Evolutionary conservation across 176 grass and related monocot genomes (phyloP).

Genomic region (Musa beccarii): DNA sequence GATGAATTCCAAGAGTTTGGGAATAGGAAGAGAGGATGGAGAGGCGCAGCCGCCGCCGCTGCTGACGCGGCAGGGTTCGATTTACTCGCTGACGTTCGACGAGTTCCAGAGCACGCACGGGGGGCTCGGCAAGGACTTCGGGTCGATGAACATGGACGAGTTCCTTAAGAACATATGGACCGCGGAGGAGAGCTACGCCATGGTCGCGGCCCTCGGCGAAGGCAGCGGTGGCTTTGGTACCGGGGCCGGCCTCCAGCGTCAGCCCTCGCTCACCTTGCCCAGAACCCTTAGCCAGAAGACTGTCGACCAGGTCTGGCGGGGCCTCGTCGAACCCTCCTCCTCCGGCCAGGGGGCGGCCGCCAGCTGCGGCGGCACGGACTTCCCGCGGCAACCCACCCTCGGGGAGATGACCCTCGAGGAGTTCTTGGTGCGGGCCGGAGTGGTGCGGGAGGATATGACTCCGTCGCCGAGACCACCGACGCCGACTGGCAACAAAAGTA

Average conservation of each 20-base stretch:
- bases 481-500: neutral
- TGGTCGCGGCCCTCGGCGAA: neutral
- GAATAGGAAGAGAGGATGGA: constrained; percentile 12
- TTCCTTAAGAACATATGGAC: constrained; percentile 74
- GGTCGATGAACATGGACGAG: constrained; percentile 94
- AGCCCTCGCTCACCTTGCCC: neutral
- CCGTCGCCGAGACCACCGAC: neutral
- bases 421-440: neutral
- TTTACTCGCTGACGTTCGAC: constrained; percentile 78
- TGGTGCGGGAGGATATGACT: neutral
- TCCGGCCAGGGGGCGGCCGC: neutral
- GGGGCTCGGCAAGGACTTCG: constrained; percentile 61
- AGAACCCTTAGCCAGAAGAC: neutral
- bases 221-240: too few relatives aligned
- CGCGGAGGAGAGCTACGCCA: constrained; percentile 42
- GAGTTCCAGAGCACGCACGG: constrained; percentile 64
- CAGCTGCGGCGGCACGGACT: neutral
- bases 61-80: constrained; percentile 56
- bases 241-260: neutral
- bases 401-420: neutral
- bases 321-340: neutral
- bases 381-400: neutral
- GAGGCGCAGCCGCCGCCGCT: constrained; percentile 37
- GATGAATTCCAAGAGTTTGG: constrained; percentile 40
- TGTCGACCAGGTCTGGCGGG: neutral